A percentile compares a stretch with the other conserved stretches of the same genome.
phyloP scores from a whole-genome alignment of 352 stramenopile genomes.

The Phytopythium cucurbitacearum region DNA sequence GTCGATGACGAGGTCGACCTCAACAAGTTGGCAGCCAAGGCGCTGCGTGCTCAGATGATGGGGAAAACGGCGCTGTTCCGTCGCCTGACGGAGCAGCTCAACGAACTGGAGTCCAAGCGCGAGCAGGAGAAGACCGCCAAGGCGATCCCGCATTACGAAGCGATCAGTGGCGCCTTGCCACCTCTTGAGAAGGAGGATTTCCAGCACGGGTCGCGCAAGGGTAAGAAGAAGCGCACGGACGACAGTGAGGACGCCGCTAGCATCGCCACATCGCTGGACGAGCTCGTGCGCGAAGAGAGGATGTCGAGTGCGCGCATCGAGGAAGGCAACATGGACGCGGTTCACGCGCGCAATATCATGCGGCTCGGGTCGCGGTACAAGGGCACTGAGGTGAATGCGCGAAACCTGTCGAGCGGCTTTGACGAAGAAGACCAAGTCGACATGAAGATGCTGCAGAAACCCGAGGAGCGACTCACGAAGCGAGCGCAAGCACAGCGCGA shows the following conservation, averaged over 20 bases:
- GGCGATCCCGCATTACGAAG: slow-evolving; percentile 56
- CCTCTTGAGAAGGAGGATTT: slow-evolving; percentile 69
- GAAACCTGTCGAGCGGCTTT: slow-evolving; percentile 70
- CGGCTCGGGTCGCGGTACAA: slow-evolving; percentile 70
- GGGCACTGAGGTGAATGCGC: slow-evolving; percentile 54
- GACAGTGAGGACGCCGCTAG: slow-evolving; percentile 7
- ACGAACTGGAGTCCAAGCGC: slow-evolving; percentile 67
- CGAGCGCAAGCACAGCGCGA: slow-evolving; percentile 50
- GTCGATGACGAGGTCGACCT: slow-evolving; percentile 39
- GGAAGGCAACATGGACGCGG: slow-evolving; percentile 62
- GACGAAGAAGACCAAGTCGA: slow-evolving; percentile 80
- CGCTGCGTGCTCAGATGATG: slow-evolving; percentile 79
- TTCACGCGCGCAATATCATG: slow-evolving; percentile 69
- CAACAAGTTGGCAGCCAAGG: slow-evolving; percentile 78
- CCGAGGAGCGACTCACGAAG: slow-evolving; percentile 51
- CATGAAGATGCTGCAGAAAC: slow-evolving; percentile 49
- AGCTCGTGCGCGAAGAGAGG: slow-evolving; percentile 76
- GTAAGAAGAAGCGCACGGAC: slow-evolving; percentile 51
- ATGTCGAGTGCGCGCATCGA: slow-evolving; percentile 41
- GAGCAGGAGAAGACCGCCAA: slow-evolving; percentile 34
- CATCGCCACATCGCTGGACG: slow-evolving; percentile 45
- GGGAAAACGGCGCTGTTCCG: slow-evolving; percentile 72
- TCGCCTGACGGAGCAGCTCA: slow-evolving; percentile 71
- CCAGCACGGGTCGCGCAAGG: slow-evolving; percentile 46
- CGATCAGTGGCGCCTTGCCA: slow-evolving; percentile 50